phyloP scores from a whole-genome alignment of 2,329 filamentous ascomycete genomes.

The Botrytis pseudocinerea region DNA sequence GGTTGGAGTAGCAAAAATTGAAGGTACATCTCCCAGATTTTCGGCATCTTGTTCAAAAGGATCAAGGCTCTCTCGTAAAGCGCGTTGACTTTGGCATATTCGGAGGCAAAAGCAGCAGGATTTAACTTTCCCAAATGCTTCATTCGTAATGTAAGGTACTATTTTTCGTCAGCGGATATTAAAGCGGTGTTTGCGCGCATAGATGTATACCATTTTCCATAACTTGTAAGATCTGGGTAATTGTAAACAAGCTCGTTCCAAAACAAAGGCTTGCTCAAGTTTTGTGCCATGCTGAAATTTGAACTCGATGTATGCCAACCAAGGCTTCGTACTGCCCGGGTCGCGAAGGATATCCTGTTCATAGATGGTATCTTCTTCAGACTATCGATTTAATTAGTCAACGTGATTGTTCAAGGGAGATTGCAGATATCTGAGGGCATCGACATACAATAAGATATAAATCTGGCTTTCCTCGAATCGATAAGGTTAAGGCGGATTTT shows the following conservation, averaged over 20 bases:
- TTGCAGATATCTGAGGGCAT: neutral
- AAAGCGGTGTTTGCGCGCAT: conserved; percentile 2
- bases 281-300: conserved; percentile 83
- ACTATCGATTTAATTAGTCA: conserved; percentile 49
- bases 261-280: conserved; percentile 80
- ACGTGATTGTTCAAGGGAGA: neutral
- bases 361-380: conserved; percentile 89
- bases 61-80: conserved; percentile 92
- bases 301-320: conserved; percentile 91
- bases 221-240: conserved; percentile 95
- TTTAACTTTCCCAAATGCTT: conserved; percentile 83
- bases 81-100: conserved; percentile 91
- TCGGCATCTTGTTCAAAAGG: conserved; percentile 96
- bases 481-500: conserved; percentile 28
- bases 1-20: conserved; percentile 88
- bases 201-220: conserved; percentile 77
- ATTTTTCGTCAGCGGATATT: conserved; percentile 29
- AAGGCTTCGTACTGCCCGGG: conserved; percentile 83
- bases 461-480: conserved; percentile 40
- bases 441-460: conserved; percentile 43
- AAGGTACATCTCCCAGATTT: conserved; percentile 98
- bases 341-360: conserved; percentile 93
- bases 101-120: conserved; percentile 72
- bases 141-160: conserved; percentile 84
- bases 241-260: conserved; percentile 88